phyloP scores from a whole-genome alignment of 2,329 filamentous ascomycete genomes.

The Chalaropsis thielavioides region DNA sequence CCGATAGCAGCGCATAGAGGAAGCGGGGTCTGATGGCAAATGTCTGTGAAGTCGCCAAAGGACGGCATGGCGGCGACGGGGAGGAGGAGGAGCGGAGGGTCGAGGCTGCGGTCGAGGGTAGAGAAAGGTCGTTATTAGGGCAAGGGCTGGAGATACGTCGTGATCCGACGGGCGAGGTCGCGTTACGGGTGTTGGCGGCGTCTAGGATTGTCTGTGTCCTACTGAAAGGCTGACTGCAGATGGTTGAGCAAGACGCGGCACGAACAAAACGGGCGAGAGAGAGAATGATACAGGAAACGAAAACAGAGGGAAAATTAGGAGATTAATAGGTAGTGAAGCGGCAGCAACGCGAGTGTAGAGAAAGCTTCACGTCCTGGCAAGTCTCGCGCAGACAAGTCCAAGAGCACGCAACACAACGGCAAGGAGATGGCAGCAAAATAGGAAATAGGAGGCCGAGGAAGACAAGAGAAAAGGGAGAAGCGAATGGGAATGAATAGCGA shows the following conservation, averaged over 20 bases:
- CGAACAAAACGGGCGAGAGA: not conserved
- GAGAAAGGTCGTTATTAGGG: not conserved
- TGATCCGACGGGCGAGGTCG: not conserved
- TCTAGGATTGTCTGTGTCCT: not conserved
- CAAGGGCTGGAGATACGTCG: not conserved
- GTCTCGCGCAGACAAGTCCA: not conserved
- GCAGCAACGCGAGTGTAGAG: not conserved
- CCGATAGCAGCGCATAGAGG: slow-evolving; percentile 82
- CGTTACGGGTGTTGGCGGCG: not conserved
- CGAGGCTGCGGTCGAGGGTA: not conserved
- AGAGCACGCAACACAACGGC: not conserved
- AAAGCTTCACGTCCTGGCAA: not conserved
- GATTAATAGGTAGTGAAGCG: not conserved
- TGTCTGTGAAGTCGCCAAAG: slow-evolving; percentile 78
- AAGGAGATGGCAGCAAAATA: not conserved
- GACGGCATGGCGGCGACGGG: slow-evolving; percentile 44
- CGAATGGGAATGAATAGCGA: not conserved
- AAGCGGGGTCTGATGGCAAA: slow-evolving; percentile 74
- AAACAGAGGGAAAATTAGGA: not conserved
- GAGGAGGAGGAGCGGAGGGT: slow-evolving; percentile 19
- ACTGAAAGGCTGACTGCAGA: not conserved
- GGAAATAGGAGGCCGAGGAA: not conserved
- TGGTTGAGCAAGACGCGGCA: not conserved
- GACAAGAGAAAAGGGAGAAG: not conserved
- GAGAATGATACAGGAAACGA: not conserved